A percentile compares a stretch with the other conserved stretches of the same genome.
Evolutionary conservation across 331 rosid species (phyloP).

Genomic region (Malus hybrid): DNA sequence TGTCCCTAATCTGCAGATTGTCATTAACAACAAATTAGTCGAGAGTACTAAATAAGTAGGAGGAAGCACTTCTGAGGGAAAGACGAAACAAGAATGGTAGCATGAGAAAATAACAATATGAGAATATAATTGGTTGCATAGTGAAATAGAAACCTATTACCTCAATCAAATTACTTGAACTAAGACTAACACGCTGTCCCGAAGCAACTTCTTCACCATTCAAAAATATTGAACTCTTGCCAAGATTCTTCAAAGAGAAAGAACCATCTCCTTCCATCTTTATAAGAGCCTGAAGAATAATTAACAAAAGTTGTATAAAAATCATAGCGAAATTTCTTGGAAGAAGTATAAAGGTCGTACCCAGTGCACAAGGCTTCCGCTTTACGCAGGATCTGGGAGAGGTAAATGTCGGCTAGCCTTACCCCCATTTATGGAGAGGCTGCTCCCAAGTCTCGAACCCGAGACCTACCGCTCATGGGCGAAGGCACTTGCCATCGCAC

Average conservation of each 20-base stretch:
- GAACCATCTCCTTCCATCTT: slow-evolving; percentile 68
- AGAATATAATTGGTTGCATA: not conserved
- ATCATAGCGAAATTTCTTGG: not conserved
- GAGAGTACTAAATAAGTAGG: not conserved
- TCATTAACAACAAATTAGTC: slow-evolving; percentile 11
- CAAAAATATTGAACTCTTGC: slow-evolving; percentile 57
- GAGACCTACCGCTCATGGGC: no score
- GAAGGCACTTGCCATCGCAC: no score
- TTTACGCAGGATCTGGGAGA: no score
- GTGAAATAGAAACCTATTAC: slow-evolving; percentile 26
- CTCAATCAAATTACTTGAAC: slow-evolving; percentile 56
- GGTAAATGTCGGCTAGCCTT: no score
- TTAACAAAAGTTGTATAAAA: slow-evolving; percentile 5
- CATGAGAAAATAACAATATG: not conserved
- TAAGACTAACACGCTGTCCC: slow-evolving; percentile 45
- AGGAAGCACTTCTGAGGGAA: not conserved
- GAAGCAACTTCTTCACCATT: slow-evolving; percentile 60
- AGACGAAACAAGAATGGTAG: not conserved
- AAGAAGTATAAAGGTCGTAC: not conserved
- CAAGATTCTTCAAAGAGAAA: slow-evolving; percentile 61
- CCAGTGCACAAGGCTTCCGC: no score
- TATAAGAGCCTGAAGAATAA: slow-evolving; percentile 53
- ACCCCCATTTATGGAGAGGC: no score
- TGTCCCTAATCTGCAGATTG: slow-evolving; percentile 56
- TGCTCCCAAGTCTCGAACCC: no score